These are phyloP conservation scores for Areca catechu DNA, from an alignment of 176 grass and related monocot genomes.

Conservation along the genomic window DNA sequence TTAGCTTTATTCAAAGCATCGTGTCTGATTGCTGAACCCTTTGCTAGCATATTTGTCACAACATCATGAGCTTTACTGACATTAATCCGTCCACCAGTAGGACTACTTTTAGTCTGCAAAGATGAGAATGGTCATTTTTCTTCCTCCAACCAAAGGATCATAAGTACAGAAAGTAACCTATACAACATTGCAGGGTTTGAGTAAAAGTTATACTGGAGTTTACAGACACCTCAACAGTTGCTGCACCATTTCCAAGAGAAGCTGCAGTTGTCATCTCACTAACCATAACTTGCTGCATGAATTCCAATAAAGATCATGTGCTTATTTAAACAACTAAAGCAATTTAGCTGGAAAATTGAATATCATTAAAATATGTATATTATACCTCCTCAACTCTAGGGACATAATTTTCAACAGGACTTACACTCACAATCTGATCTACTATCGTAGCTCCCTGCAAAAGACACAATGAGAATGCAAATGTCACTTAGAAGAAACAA, in stretches of 20 bases:
- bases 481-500: no score
- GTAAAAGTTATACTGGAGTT: constrained; percentile 18
- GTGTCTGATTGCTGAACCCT: constrained; percentile 75
- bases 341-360: no score
- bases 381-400: constrained; percentile 55
- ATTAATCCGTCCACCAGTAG: constrained; percentile 41
- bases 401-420: constrained; percentile 78
- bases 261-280: constrained; percentile 33
- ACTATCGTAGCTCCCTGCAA: constrained; percentile 90
- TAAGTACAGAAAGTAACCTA: background rate
- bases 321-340: no score
- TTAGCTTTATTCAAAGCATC: constrained; percentile 97
- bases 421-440: constrained; percentile 78
- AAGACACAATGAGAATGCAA: constrained; percentile 1
- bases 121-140: constrained; percentile 3
- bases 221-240: constrained; percentile 45
- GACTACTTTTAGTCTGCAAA: constrained; percentile 44
- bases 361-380: constrained; percentile 1
- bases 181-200: background rate
- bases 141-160: background rate
- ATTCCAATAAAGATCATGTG: constrained; percentile 1
- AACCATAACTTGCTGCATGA: constrained; percentile 47
- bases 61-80: constrained; percentile 82
- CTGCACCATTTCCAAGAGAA: constrained; percentile 30
- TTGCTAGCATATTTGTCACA: constrained; percentile 63